Evolutionary conservation across 345 rosid genomes (phyloP), one percentile per base, ranked within the genome.

Genomic region (Passiflora organensis): DNA sequence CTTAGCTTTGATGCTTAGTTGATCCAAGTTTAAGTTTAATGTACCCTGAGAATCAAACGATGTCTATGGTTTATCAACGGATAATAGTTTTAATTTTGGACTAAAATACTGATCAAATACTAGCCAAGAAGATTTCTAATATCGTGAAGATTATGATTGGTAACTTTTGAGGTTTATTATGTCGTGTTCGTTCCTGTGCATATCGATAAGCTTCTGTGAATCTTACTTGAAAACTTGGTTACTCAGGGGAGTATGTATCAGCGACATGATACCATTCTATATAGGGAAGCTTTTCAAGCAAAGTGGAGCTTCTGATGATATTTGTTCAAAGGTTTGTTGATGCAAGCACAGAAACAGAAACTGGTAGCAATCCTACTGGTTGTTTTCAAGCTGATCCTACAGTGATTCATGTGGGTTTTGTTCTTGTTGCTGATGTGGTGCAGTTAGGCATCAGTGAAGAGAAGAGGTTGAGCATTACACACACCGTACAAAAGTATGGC

Each of bases 211-310:
- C 17, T 60, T 53, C 68, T 53, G 36, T 69, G 42, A 56, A 62
- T 60, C 43, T 43, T 43, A 12, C 44, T 17, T 52, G 60, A 43
- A 36, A 48, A 61, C 55, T 52, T 63, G 42, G 51, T 54, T 41
- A 45, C 48, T 54, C 75, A 84, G 93, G 85, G 97, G 97, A 53
- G 95, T 90, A 56, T 90, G 95, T 62, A 68, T 90, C 64, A 90
- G 95, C 53, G 95, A 90, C 62, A 84, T 90, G 97, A 65, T 86
- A 75, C 97, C 95, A n/a, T 90, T 86, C 72, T 86, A 90, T 72
- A 63, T 90, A 0, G 97, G 95, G 61, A 86, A 75, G 79, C 77
- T 82, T 72, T 89, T 82, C 32, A 72, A 77, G 51, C 75, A 78
- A 65, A 81, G 79, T 45, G 85, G 97, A 53, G 93, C 76, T 48